Evolutionary conservation across 768 basidiomycete genomes (phyloP), one percentile per base, ranked within the genome.

Genomic region (Lyophyllum shimeji): DNA sequence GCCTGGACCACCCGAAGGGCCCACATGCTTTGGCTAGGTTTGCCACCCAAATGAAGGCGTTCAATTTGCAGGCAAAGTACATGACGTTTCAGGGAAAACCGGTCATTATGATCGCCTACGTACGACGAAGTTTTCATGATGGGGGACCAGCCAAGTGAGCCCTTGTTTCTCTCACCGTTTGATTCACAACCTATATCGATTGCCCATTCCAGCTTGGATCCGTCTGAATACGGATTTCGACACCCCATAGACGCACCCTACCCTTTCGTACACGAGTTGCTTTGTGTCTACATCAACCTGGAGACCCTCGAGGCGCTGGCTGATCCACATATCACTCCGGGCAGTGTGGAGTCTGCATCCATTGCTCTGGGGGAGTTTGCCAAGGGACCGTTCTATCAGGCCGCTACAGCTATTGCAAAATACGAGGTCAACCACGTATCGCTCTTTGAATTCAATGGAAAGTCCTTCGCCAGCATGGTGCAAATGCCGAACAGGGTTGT

Each of bases 31-130:
- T 87, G 58, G 82, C 83, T 1, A 77, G 82, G 37, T 66, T 79
- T 27, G 73, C 74, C 0, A 82, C 81, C 3, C 69, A 69, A 45
- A 69, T 69, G 33, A 85, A 82, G 65, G 84, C 82, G 0, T 86
- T 80, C 61, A 72, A 79, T 47, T 58, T 90, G 2, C 77, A 81
- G 59, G 87, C 84, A 23, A 83, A 81, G 62, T 88, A 86, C 60
- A 78, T 84, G 76, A 72, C 71, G 20, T 69, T 76, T 64, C 67
- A 64, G 59, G 78, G 56, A 47, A 64, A 60, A 62, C 71, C 63
- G 18, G 85, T 83, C 7, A 81, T 89, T 39, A 76, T 82, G 67
- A 79, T 89, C 21, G 78, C 81, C 0, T 86, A 78, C 63, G 65
- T 77, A 2, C 72, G 77, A 9, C 69, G 82, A 45, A 72, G 64